Evolutionary conservation across 176 grass and related monocot species (phyloP).

Genomic region (Bothriochloa decipiens): DNA sequence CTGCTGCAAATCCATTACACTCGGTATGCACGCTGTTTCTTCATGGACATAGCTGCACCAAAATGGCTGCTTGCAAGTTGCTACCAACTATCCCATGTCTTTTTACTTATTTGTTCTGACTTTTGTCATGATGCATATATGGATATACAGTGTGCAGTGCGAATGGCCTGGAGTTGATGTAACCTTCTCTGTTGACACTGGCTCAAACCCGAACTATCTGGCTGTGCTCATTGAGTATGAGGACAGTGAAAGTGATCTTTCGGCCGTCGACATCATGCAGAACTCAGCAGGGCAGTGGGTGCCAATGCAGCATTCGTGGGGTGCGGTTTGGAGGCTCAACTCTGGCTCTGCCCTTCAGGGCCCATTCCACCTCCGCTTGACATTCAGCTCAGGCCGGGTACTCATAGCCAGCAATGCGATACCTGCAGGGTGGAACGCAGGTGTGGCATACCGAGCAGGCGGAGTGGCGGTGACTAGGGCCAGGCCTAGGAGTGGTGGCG

Average conservation of each 20-base stretch:
- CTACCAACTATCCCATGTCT: neutral
- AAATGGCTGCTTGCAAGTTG: constrained; percentile 1
- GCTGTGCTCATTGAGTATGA: constrained; percentile 75
- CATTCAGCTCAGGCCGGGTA: constrained; percentile 45
- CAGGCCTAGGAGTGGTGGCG: neutral
- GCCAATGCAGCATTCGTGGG: constrained; percentile 67
- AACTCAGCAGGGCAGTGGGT: constrained; percentile 23
- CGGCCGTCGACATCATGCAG: constrained; percentile 52
- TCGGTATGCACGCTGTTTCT: constrained; percentile 32
- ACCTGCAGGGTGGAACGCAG: constrained; percentile 47
- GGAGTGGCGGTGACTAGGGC: constrained; percentile 41
- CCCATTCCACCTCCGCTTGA: constrained; percentile 55
- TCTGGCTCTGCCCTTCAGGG: constrained; percentile 45
- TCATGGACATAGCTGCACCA: neutral
- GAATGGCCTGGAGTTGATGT: constrained; percentile 58
- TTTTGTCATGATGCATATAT: neutral
- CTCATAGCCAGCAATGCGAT: constrained; percentile 55
- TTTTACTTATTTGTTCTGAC: neutral
- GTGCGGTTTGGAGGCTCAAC: constrained; percentile 59
- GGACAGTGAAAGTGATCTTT: constrained; percentile 68
- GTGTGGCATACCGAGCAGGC: constrained; percentile 39
- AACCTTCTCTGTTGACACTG: constrained; percentile 69
- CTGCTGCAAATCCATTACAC: constrained; percentile 68
- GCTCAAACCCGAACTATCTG: constrained; percentile 83
- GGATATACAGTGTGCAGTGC: constrained; percentile 32